Conservation (phyloP, 2,329 filamentous ascomycete genomes). For the Diaporthe helianthi region DNA sequence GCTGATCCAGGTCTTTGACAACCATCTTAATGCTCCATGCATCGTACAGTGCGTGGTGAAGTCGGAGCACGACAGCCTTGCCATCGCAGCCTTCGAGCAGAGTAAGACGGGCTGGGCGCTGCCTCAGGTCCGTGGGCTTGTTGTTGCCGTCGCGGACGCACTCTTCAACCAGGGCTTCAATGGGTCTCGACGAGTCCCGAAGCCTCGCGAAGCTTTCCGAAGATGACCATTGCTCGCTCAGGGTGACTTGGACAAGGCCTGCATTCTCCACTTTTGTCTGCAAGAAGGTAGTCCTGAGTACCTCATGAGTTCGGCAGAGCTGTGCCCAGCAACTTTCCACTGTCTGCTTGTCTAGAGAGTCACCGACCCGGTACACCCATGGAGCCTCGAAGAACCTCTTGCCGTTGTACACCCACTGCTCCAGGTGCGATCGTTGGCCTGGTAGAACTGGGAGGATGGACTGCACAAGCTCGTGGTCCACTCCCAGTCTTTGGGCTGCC, state of each 20-base stretch:
- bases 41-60: conserved; percentile 40
- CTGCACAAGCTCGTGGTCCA: conserved; percentile 22
- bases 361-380: conserved; percentile 38
- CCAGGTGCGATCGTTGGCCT: conserved; percentile 37
- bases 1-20: conserved; percentile 33
- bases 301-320: conserved; percentile 30
- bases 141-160: conserved; percentile 33
- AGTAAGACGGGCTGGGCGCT: conserved; percentile 35
- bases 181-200: neutral
- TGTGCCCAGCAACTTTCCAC: conserved; percentile 28
- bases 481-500: neutral
- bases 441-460: conserved; percentile 36
- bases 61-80: conserved; percentile 37
- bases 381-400: conserved; percentile 41
- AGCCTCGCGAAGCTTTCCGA: conserved; percentile 3
- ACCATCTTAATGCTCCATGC: conserved; percentile 41
- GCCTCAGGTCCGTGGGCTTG: conserved; percentile 33
- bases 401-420: conserved; percentile 38
- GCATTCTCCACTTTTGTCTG: neutral
- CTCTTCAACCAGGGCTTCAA: conserved; percentile 22
- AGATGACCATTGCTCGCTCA: conserved; percentile 21
- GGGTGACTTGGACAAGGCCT: conserved; percentile 31
- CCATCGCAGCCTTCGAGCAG: conserved; percentile 37
- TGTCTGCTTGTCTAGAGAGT: conserved; percentile 28
- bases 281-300: conserved; percentile 35